Evolutionary conservation across 768 basidiomycete species (phyloP).

Genomic region (Baorangia bicolor): DNA sequence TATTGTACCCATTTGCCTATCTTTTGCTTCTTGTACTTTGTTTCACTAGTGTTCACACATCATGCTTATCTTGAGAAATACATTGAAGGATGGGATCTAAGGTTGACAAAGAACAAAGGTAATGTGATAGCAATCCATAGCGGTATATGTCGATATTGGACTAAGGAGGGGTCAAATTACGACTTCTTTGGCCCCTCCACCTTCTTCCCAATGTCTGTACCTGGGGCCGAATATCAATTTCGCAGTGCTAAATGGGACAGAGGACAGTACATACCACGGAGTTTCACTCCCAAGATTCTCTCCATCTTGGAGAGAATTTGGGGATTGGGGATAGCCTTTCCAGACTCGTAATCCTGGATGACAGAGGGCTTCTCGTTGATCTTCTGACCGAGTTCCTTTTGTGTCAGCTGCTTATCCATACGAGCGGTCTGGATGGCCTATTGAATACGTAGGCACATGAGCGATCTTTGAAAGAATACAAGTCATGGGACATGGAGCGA

Average conservation of each 20-base stretch:
- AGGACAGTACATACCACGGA: slow-evolving; percentile 63
- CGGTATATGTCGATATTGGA: slow-evolving; percentile 31
- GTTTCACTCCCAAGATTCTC: slow-evolving; percentile 79
- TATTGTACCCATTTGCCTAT: background rate
- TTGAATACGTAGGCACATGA: slow-evolving; percentile 8
- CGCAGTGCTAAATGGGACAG: background rate
- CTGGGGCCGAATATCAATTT: slow-evolving; percentile 35
- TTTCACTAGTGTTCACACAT: slow-evolving; percentile 1
- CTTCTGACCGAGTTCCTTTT: slow-evolving; percentile 91
- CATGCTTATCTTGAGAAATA: slow-evolving; percentile 13
- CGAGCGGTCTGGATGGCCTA: slow-evolving; percentile 84
- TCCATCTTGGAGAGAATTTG: slow-evolving; percentile 90
- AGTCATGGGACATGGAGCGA: background rate
- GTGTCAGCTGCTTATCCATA: slow-evolving; percentile 73
- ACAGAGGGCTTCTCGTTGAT: slow-evolving; percentile 91
- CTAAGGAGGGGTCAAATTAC: slow-evolving; percentile 45
- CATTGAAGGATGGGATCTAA: slow-evolving; percentile 28
- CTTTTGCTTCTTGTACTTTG: slow-evolving; percentile 3
- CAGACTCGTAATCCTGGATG: slow-evolving; percentile 86
- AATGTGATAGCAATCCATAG: slow-evolving; percentile 20
- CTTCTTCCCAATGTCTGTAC: slow-evolving; percentile 83
- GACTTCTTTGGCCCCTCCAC: slow-evolving; percentile 75
- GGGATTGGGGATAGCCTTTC: slow-evolving; percentile 82
- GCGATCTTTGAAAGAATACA: background rate
- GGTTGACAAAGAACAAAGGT: slow-evolving; percentile 9